Conservation (phyloP, 1,139 yeast genomes). For the Nakaseomyces sp. region DNA sequence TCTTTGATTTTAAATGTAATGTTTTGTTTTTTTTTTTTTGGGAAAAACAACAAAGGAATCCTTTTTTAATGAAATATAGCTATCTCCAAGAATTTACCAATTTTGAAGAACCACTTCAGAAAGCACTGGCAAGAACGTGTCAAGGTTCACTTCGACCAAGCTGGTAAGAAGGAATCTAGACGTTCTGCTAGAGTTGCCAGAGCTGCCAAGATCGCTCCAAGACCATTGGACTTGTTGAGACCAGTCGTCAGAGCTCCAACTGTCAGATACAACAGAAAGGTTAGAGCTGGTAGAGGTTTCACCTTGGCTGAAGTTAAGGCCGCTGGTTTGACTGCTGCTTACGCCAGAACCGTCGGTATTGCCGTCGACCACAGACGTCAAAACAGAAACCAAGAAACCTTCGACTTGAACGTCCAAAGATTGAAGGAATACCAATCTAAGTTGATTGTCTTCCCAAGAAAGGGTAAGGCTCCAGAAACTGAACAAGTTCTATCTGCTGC, state of each 20-base stretch:
- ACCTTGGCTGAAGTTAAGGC: constrained; percentile 97
- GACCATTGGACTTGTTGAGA: constrained; percentile 92
- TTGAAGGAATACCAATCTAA: constrained; percentile 93
- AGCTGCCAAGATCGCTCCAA: constrained; percentile 96
- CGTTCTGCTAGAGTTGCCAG: constrained; percentile 88
- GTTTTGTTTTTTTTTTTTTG: too few relatives aligned
- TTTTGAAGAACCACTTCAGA: constrained; percentile 94
- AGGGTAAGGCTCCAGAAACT: constrained; percentile 70
- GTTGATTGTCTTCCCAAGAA: constrained; percentile 92
- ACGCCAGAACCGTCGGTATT: constrained; percentile 97
- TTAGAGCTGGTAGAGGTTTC: constrained; percentile 99
- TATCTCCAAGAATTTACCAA: constrained; percentile 94
- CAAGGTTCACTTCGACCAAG: constrained; percentile 58
- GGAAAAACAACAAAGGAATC: too few relatives aligned
- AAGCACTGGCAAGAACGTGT: constrained; percentile 99
- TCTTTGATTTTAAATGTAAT: too few relatives aligned
- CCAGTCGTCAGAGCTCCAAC: constrained; percentile 99
- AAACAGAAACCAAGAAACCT: constrained; percentile 95
- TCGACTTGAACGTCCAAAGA: constrained; percentile 91
- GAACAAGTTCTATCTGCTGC: constrained; percentile 66
- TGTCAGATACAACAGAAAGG: constrained; percentile 97
- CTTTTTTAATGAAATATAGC: too few relatives aligned
- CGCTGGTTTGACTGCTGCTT: constrained; percentile 88
- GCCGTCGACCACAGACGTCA: constrained; percentile 99
- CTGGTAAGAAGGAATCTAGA: constrained; percentile 97